Base-by-base conservation (phyloP, 2,329 filamentous ascomycete species). In the Sphaerulina populicola region DNA sequence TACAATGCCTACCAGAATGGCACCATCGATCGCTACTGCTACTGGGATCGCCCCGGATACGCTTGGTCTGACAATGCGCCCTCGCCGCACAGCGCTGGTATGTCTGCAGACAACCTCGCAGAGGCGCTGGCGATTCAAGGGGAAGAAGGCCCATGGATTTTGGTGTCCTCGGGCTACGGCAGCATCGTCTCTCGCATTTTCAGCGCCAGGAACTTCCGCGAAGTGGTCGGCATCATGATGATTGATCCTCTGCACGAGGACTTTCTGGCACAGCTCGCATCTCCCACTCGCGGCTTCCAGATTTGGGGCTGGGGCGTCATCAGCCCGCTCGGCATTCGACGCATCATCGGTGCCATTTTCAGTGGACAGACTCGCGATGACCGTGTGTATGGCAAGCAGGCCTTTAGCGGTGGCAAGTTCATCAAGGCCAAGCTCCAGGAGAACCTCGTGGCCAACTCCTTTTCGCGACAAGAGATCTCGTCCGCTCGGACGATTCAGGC, bases 371-470 rank as follows among this genome's bases (percentile, higher is more conserved):
- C 78, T 1, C 82, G 86, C 35, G 81, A 85, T 65, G 91, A 97
- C 67, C 84, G 93, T 8, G 82, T 95, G 9, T 94, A 86, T 69
- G 93, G 93, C 10, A 78, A 81, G 40, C 81, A 82, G 4, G 81
- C 88, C 0, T 85, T 88, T 64, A 88, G 94, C 68, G 77, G 77
- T 21, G 87, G 86, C 55, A 94, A 90, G 67, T 84, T 80, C 66
- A 84, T 96, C 68, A 95, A 94, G 67, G 86, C 89, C 4, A 87
- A 90, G 69, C 75, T 98, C 50, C 93, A 98, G 70, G 93, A 98
- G 72, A 91, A 85, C 58, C 76, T 97, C 1, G 88, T 96, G 30
- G 90, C 90, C 0, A 79, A 83, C 58, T 88, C 86, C 0, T 80
- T 97, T 59, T 88, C 88, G 11, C 85, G 83, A 67, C 86, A 86